Conservation (phyloP, 78 protist genomes). For the Mastigamoeba balamuthi region DNA sequence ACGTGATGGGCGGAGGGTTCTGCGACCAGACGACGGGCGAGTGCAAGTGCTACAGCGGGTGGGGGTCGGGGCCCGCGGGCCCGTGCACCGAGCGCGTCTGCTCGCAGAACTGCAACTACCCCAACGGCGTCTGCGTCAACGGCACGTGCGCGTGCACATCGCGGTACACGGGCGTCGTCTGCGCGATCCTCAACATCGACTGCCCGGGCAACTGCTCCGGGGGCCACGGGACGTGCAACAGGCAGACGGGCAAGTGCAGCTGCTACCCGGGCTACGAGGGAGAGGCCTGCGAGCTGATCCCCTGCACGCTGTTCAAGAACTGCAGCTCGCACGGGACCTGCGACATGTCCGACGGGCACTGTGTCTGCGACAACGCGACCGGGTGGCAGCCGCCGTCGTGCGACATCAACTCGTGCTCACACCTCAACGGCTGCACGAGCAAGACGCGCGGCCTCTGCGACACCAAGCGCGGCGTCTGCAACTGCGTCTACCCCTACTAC, state of each 20-base stretch:
- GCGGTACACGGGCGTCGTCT: no score
- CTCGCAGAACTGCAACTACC: background rate
- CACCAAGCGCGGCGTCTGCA: background rate
- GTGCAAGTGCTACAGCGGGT: background rate
- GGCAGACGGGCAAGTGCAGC: background rate
- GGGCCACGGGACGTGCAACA: background rate
- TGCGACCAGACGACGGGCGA: background rate
- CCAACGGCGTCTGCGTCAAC: background rate
- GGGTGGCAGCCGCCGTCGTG: no score
- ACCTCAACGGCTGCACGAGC: background rate
- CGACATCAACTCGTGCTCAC: no score
- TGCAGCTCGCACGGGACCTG: no score
- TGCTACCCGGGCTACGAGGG: background rate
- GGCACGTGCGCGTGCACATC: background rate
- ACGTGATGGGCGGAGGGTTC: background rate
- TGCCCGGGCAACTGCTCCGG: background rate
- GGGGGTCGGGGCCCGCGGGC: no score
- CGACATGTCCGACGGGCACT: no score
- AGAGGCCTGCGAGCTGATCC: no score
- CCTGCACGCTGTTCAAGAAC: no score
- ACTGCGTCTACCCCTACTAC: background rate
- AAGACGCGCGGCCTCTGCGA: background rate
- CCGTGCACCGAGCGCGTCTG: background rate
- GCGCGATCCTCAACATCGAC: no score
- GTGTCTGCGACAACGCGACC: no score